Evolutionary conservation across 352 stramenopile species (phyloP), one percentile per base, ranked within the genome.

Genomic region (Pythium brachiatum): DNA sequence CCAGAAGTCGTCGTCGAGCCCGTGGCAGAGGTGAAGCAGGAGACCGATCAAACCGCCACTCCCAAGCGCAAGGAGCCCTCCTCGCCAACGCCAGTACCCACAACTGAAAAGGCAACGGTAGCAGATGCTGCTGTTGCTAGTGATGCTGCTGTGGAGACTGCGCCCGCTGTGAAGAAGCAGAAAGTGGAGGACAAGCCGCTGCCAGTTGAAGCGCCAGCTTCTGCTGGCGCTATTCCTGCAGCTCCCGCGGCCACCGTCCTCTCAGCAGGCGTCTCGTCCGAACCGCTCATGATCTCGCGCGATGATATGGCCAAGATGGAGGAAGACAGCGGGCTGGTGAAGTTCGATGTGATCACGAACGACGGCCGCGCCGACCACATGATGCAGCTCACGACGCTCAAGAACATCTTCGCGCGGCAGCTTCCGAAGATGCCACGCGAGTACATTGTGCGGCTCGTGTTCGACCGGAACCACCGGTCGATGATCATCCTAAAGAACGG

Each of bases 351-450:
- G 34, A 94, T 98, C 64, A 95, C 77, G 21, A 98, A 98, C 66
- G 91, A 98, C 66, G 90, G 89, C 16, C 73, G 68, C 7, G 69
- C 89, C 5, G 80, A 97, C 50, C 88, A 96, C 69, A 81, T 97
- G 72, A 76, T 97, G 8, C 87, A 96, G 74, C 83, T 99, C 25
- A 97, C 97, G 43, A 97, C 89, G 6, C 75, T 99, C 23, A 99
- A 99, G 78, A 98, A 98, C 57, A 98, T 99, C 16, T 99, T 99
- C 64, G 87, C 93, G 1, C 92, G 96, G 67, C 97, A 99, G 62
- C 78, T 99, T 12, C 97, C 97, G 7, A 99, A 99, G 66, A 99
- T 99, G 97, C 97, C 97, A 3, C 97, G 97, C 66, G 95, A 99
- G 66, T 99, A 99, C 79, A 99, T 99, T 66, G 95, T 98, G 6